phyloP scores from a whole-genome alignment of 768 basidiomycete species.

The Lentinula raphanica region DNA sequence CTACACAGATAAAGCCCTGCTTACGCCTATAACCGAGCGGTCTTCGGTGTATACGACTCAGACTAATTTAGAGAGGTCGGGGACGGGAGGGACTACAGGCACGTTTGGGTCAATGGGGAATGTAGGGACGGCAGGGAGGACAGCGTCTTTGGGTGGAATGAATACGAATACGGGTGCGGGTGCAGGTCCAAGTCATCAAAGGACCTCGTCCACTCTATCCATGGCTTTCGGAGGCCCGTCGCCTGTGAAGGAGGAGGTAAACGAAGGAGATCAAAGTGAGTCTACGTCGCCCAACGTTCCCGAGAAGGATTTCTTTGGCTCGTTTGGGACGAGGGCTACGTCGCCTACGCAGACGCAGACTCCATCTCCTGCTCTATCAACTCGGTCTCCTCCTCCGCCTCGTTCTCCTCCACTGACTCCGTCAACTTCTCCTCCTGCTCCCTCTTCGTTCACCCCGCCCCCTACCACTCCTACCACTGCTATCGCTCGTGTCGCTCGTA shows the following conservation, averaged over 20 bases:
- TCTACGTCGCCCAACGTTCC: not conserved
- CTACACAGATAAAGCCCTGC: slow-evolving; percentile 25
- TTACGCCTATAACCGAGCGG: slow-evolving; percentile 68
- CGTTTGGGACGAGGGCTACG: not conserved
- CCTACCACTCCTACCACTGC: too few species aligned
- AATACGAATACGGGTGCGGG: not conserved
- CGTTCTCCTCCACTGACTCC: not conserved
- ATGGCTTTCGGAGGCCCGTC: too few species aligned
- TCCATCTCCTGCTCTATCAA: not conserved
- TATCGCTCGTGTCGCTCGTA: too few species aligned
- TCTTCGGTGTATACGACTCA: slow-evolving; percentile 24
- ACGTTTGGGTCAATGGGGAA: slow-evolving; percentile 3
- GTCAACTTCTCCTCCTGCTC: too few species aligned
- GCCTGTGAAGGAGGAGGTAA: slow-evolving; percentile 1
- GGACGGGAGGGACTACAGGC: slow-evolving; percentile 14
- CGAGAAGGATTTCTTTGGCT: not conserved
- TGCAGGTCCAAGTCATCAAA: too few species aligned
- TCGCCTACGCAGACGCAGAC: not conserved
- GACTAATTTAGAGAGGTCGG: not conserved
- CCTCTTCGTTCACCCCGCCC: too few species aligned
- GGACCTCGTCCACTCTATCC: too few species aligned
- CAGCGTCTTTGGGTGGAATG: too few species aligned
- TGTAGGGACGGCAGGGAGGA: not conserved
- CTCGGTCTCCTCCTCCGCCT: not conserved
- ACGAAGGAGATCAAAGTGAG: not conserved